A percentile compares a stretch with the other conserved stretches of the same genome.
phyloP scores from a whole-genome alignment of 164 flowering plant species.

The Magnolia officinalis region DNA sequence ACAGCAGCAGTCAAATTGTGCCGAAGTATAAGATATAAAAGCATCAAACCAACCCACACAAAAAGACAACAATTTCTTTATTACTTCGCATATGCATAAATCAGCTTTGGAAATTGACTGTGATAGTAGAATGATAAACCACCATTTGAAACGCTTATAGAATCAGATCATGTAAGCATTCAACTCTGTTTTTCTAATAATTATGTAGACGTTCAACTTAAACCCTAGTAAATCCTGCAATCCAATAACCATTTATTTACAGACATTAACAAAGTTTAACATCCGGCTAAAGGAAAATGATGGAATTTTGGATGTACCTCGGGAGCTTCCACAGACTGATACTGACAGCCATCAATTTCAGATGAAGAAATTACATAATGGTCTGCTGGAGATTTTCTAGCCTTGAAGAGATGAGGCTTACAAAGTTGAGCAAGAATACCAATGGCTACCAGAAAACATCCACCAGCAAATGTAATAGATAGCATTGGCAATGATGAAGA shows the following conservation, averaged over 20 bases:
- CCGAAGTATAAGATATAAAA: background rate
- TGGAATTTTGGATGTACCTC: constrained; percentile 37
- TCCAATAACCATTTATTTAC: too few species aligned
- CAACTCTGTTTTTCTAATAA: background rate
- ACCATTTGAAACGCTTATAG: background rate
- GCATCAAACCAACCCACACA: background rate
- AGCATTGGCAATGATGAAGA: constrained; percentile 37
- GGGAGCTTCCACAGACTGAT: constrained; percentile 32
- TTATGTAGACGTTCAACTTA: too few species aligned
- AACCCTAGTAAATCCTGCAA: background rate
- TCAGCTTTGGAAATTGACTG: too few species aligned
- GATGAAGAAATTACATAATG: constrained; percentile 23
- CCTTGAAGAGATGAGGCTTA: constrained; percentile 30
- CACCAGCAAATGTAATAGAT: constrained; percentile 45
- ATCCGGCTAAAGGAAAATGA: background rate
- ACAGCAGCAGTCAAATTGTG: background rate
- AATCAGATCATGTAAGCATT: background rate
- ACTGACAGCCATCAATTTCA: constrained; percentile 22
- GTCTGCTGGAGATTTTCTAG: constrained; percentile 20
- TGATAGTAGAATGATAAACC: too few species aligned
- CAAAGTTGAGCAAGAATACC: constrained; percentile 40
- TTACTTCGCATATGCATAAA: too few species aligned
- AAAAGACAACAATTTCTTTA: too few species aligned
- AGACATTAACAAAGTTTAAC: background rate
- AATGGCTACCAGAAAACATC: constrained; percentile 44